Evolutionary conservation across 2,329 filamentous ascomycete genomes (phyloP).

Genomic region (Didymella segeticola): DNA sequence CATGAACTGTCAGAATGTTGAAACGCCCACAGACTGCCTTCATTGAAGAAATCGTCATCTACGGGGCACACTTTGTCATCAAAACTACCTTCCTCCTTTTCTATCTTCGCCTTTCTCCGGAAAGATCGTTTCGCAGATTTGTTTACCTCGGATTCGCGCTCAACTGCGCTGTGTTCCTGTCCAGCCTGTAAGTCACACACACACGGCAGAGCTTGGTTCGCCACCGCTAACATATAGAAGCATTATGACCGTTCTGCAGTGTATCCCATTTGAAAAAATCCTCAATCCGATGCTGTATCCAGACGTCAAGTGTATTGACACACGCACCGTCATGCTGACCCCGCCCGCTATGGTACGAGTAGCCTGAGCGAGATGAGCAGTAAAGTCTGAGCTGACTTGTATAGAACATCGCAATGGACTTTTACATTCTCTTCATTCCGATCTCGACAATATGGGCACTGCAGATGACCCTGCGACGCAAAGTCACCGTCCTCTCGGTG

Average conservation of each 20-base stretch:
- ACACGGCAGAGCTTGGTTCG: too few species aligned
- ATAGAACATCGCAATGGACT: conserved; percentile 28
- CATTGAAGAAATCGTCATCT: conserved; percentile 42
- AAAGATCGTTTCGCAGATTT: conserved; percentile 27
- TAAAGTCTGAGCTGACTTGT: too few species aligned
- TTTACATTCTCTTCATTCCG: conserved; percentile 33
- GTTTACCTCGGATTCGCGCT: conserved; percentile 35
- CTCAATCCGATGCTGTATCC: conserved; percentile 36
- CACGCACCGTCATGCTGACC: conserved; percentile 34
- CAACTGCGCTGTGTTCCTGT: conserved; percentile 34
- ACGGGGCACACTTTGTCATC: conserved; percentile 40
- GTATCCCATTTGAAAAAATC: conserved; percentile 39
- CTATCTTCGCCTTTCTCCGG: conserved; percentile 40
- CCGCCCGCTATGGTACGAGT: conserved; percentile 31
- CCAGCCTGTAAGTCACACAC: conserved; percentile 26
- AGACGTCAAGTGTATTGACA: conserved; percentile 32
- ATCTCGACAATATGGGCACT: conserved; percentile 26
- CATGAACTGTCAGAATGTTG: too few species aligned
- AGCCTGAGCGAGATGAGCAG: too few species aligned
- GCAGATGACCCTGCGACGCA: conserved; percentile 29
- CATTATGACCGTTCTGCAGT: conserved; percentile 40
- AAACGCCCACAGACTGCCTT: too few species aligned
- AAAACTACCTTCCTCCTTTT: conserved; percentile 47
- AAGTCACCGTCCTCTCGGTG: conserved; percentile 30
- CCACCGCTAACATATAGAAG: too few species aligned